A percentile compares a stretch with the other conserved stretches of the same genome.
Conservation (phyloP, 192 early-diverging fungal species). For the Chytriomyces hyalinus region DNA sequence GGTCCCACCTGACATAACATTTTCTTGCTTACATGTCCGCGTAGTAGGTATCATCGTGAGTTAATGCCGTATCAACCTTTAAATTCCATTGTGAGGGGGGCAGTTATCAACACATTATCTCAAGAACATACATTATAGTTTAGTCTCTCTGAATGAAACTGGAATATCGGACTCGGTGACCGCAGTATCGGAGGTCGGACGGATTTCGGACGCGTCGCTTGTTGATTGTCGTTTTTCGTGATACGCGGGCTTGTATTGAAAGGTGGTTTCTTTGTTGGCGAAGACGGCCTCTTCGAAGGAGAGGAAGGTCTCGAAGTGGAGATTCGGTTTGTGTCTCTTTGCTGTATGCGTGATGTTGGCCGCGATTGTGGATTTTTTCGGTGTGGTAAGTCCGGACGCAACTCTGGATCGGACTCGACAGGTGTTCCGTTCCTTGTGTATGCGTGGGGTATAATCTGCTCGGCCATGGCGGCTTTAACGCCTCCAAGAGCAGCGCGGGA, state of each 20-base stretch:
- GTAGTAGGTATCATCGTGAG: conserved; percentile 25
- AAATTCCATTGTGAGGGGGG: not conserved
- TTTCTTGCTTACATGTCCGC: conserved; percentile 10
- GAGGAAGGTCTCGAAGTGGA: too few relatives aligned
- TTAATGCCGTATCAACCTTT: conserved; percentile 15
- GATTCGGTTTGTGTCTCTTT: not conserved
- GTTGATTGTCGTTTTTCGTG: not conserved
- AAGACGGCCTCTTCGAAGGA: not conserved
- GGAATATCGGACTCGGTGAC: conserved; percentile 26
- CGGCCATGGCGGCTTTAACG: not conserved
- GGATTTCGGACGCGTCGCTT: too few relatives aligned
- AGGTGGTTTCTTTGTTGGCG: not conserved
- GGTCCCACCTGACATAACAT: not conserved
- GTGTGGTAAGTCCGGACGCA: not conserved
- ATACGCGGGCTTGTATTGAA: conserved; percentile 29
- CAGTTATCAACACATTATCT: not conserved
- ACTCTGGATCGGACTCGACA: too few relatives aligned
- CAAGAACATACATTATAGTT: conserved; percentile 15
- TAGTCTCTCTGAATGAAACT: conserved; percentile 32
- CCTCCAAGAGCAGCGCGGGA: not conserved
- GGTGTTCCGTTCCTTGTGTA: not conserved
- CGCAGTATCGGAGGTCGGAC: not conserved
- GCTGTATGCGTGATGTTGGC: not conserved
- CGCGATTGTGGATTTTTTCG: not conserved
- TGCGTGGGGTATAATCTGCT: not conserved